Base-by-base conservation (phyloP, 495 filamentous ascomycete genomes). In the Aspergillus bridgeri region DNA sequence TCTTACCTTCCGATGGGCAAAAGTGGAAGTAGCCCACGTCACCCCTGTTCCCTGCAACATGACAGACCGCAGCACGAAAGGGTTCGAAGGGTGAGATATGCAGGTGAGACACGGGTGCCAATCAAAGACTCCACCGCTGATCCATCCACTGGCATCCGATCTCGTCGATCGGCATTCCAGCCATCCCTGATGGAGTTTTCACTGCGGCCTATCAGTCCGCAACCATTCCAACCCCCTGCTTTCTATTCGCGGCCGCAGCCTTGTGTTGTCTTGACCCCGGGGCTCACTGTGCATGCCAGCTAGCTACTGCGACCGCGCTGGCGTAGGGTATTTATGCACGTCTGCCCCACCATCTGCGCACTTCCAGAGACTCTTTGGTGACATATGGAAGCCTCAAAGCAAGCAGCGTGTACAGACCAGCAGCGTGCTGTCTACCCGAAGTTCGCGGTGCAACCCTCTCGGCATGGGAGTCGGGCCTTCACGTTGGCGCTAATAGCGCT, bases 401-500 rank as follows among this genome's bases (percentile, higher is more conserved):
- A 24, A 15, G 15, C 48, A n/a, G 17, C 21, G 17, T n/a, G 9
- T 3, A n/a, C 23, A 3, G 48, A 50, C 2, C n/a, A 23, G 3
- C 48, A 21, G 15, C 18, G 21, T 47, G 44, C 21, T 18, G 33
- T 38, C 33, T 15, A 8, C 5, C 33, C 33, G 17, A 15, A 11
- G 1, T 15, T 21, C n/a, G 19, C n/a, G 17, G 48, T 25, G 0
- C 13, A n/a, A 3, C 44, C 19, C 19, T 38, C 51, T 22, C 58
- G 53, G 24, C 38, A 53, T 15, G 51, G 45, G 49, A 6, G n/a
- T 22, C 57, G 56, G 45, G n/a, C 58, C 42, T 47, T 48, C 7
- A 19, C n/a, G 18, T 5, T 63, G 48, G 49, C 47, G 11, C 29
- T 61, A 46, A 33, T 56, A 45, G 50, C 17, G 11, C 21, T 66